These are phyloP conservation scores for Solanum chiquidenum DNA, from an alignment of 257 asterid species.

Conservation along the genomic window DNA sequence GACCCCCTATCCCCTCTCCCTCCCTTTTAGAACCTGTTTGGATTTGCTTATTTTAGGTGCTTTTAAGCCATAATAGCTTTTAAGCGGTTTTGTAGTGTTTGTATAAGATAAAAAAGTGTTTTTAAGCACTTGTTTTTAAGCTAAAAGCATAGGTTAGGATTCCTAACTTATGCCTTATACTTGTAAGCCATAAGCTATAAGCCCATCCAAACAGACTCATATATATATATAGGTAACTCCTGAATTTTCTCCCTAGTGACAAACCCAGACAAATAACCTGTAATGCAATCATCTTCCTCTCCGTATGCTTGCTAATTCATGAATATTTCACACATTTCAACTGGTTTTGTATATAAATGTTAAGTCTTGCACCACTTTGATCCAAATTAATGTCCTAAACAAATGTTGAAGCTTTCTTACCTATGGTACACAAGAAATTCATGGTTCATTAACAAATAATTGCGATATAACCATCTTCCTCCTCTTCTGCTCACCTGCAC, in stretches of 20 bases:
- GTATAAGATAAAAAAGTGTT: neutral
- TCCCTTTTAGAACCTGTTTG: neutral
- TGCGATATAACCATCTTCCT: neutral
- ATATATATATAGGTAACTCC: neutral
- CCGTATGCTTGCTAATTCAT: neutral
- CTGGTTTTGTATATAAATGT: neutral
- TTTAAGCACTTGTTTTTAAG: neutral
- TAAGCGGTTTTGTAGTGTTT: neutral
- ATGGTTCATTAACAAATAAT: neutral
- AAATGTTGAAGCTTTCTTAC: neutral
- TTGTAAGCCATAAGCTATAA: neutral
- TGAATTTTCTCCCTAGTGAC: neutral
- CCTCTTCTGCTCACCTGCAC: neutral
- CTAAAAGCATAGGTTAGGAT: neutral
- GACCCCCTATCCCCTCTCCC: neutral
- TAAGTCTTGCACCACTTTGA: neutral
- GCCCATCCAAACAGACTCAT: neutral
- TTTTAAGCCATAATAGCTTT: too few species aligned
- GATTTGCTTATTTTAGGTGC: neutral
- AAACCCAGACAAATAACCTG: neutral
- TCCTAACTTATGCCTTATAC: neutral
- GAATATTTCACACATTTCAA: neutral
- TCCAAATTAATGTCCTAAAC: neutral
- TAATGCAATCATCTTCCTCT: neutral
- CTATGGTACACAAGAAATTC: neutral